Conservation (phyloP, 441 rosid species). For the Sinapis alba region DNA sequence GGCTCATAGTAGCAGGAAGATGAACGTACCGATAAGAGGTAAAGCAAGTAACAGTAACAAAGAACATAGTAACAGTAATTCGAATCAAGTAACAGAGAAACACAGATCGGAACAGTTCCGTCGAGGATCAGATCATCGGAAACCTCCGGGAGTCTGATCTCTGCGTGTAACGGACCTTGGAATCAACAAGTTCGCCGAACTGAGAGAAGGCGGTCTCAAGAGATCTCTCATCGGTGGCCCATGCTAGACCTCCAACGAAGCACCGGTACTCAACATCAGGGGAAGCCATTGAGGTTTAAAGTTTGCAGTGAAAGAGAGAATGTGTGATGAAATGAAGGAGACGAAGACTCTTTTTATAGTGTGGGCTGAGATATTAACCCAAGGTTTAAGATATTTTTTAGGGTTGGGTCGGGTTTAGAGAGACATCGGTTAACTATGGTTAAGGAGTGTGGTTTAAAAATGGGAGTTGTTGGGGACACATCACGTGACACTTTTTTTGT, state of each 20-base stretch:
- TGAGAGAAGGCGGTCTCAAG: constrained; percentile 64
- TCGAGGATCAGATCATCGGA: constrained; percentile 40
- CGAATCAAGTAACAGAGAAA: constrained; percentile 64
- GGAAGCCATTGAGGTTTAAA: constrained; percentile 51
- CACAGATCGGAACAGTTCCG: constrained; percentile 54
- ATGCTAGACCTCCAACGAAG: constrained; percentile 94
- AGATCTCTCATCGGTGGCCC: constrained; percentile 75
- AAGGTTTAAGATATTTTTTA: neutral
- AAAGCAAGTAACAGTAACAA: constrained; percentile 53
- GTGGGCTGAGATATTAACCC: constrained; percentile 5
- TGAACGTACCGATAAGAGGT: constrained; percentile 67
- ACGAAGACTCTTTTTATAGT: constrained; percentile 4
- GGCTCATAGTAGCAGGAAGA: constrained; percentile 67
- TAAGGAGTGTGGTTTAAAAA: constrained; percentile 18
- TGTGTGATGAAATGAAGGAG: neutral
- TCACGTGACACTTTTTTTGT: constrained; percentile 37
- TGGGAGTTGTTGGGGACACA: constrained; percentile 30
- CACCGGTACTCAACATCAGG: constrained; percentile 74
- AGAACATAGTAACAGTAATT: constrained; percentile 43
- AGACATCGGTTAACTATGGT: constrained; percentile 35
- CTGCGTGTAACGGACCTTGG: constrained; percentile 90
- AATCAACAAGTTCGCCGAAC: constrained; percentile 77
- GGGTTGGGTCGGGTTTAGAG: neutral
- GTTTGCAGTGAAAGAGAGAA: neutral
- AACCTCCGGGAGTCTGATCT: constrained; percentile 55